Conservation (phyloP, 2,329 filamentous ascomycete species). For the Epichloe gansuensis region DNA sequence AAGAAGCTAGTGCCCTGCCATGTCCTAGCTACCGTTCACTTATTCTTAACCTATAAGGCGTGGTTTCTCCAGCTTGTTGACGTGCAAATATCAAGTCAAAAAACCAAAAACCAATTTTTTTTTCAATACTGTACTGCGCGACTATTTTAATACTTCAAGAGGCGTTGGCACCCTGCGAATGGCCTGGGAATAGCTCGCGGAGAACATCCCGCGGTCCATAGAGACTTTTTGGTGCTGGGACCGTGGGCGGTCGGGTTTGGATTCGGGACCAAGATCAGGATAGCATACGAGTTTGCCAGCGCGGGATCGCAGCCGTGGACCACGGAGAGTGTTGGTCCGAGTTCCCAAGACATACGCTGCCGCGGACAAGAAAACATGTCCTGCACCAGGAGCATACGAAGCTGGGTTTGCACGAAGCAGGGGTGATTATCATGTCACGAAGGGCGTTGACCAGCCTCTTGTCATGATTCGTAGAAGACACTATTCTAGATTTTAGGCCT, state of each 20-base stretch:
- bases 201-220: slow-evolving; percentile 14
- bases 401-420: neutral
- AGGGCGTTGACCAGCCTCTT: neutral
- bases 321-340: slow-evolving; percentile 15
- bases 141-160: too few relatives aligned
- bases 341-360: slow-evolving; percentile 23
- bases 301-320: slow-evolving; percentile 24
- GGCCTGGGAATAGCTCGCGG: too few relatives aligned
- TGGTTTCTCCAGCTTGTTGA: neutral
- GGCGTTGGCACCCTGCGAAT: too few relatives aligned
- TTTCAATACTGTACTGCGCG: too few relatives aligned
- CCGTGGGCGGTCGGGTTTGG: slow-evolving; percentile 18
- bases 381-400: slow-evolving; percentile 12
- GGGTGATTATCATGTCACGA: neutral
- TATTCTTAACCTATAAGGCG: neutral
- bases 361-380: slow-evolving; percentile 17
- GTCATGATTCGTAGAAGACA: neutral
- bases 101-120: too few relatives aligned
- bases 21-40: neutral
- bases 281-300: slow-evolving; percentile 27
- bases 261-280: slow-evolving; percentile 21
- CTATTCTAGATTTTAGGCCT: neutral
- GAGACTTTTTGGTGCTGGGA: slow-evolving; percentile 13
- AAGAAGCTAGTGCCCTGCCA: neutral
- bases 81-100: too few relatives aligned